Evolutionary conservation across 768 basidiomycete species (phyloP).

Genomic region (Phanerodontia chrysosporium): DNA sequence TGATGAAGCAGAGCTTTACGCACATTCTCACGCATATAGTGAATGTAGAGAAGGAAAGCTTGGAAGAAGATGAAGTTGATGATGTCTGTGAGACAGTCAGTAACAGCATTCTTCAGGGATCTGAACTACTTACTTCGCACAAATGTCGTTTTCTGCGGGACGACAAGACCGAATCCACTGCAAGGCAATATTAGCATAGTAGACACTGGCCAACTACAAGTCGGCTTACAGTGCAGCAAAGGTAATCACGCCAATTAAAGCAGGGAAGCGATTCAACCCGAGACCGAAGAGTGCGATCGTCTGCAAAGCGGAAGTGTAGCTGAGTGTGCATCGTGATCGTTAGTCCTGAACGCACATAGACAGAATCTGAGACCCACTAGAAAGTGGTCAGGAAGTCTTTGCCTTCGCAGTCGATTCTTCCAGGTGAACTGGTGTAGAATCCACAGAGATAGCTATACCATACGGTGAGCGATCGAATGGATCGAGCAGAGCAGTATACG

Average conservation of each 20-base stretch:
- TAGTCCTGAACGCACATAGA: neutral
- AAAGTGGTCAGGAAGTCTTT: slow-evolving; percentile 38
- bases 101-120: neutral
- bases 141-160: neutral
- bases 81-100: slow-evolving; percentile 36
- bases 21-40: slow-evolving; percentile 40
- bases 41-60: slow-evolving; percentile 71
- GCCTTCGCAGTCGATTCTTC: slow-evolving; percentile 36
- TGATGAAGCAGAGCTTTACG: slow-evolving; percentile 17
- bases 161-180: neutral
- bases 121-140: slow-evolving; percentile 5
- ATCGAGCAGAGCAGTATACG: slow-evolving; percentile 10
- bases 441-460: slow-evolving; percentile 37
- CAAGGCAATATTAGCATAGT: neutral
- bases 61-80: slow-evolving; percentile 79
- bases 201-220: neutral
- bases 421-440: slow-evolving; percentile 26
- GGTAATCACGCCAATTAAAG: slow-evolving; percentile 49
- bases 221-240: slow-evolving; percentile 52
- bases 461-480: neutral
- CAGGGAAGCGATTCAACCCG: slow-evolving; percentile 62
- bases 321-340: slow-evolving; percentile 5
- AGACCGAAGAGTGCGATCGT: slow-evolving; percentile 72
- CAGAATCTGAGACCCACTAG: slow-evolving; percentile 21
- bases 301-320: slow-evolving; percentile 38